Evolutionary conservation across 441 rosid species (phyloP).

Genomic region (Theobroma grandiflorum): DNA sequence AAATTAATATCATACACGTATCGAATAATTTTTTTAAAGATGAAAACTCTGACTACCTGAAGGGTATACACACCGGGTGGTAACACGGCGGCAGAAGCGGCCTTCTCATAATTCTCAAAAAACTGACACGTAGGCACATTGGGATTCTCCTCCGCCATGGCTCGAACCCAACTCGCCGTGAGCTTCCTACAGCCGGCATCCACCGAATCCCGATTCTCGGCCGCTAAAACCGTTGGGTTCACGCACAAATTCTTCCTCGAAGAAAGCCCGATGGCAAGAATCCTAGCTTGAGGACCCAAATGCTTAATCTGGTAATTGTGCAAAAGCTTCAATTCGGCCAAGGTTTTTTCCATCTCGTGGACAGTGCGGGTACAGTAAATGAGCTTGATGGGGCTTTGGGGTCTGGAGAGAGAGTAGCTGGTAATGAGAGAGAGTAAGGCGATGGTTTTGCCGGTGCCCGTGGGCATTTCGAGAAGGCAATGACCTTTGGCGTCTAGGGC

Average conservation of each 20-base stretch:
- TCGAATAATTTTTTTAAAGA: neutral
- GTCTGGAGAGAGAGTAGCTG: conserved; percentile 77
- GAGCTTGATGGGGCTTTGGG: conserved; percentile 76
- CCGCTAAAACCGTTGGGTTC: conserved; percentile 70
- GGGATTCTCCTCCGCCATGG: conserved; percentile 75
- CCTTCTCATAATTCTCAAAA: conserved; percentile 86
- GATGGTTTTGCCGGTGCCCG: conserved; percentile 96
- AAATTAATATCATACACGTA: neutral
- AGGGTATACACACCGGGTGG: conserved; percentile 96
- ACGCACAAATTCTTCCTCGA: conserved; percentile 94
- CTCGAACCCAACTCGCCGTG: conserved; percentile 94
- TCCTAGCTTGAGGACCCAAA: conserved; percentile 73
- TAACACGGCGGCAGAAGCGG: conserved; percentile 72
- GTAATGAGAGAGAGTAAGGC: conserved; percentile 93
- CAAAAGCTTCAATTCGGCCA: conserved; percentile 79
- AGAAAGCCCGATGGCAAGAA: conserved; percentile 81
- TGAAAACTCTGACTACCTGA: conserved; percentile 53
- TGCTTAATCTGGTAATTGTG: conserved; percentile 72
- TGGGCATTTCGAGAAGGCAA: conserved; percentile 99
- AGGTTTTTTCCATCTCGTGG: conserved; percentile 98
- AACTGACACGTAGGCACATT: conserved; percentile 79
- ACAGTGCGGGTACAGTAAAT: conserved; percentile 97
- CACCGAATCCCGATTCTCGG: conserved; percentile 93
- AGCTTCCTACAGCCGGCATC: conserved; percentile 92
- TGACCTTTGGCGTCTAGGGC: conserved; percentile 95